phyloP scores from a whole-genome alignment of 305 asterid genomes.

The Euphrasia arctica region DNA sequence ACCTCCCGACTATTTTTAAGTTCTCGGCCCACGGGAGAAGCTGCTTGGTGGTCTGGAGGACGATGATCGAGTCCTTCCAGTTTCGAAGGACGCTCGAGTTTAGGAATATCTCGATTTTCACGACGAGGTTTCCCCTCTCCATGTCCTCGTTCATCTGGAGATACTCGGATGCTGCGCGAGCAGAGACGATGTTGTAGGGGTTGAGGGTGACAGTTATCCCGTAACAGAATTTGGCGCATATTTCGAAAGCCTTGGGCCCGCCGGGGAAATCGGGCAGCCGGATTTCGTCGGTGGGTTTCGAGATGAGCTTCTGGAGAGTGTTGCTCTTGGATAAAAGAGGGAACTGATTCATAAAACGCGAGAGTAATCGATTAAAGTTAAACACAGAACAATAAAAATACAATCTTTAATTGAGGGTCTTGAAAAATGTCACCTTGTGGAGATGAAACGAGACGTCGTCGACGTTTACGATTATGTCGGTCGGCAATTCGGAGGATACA shows the following conservation, averaged over 20 bases:
- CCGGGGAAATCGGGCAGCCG: conserved; percentile 75
- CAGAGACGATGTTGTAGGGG: conserved; percentile 80
- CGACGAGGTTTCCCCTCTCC: conserved; percentile 71
- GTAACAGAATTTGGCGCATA: conserved; percentile 90
- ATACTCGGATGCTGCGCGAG: conserved; percentile 84
- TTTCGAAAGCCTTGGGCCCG: conserved; percentile 90
- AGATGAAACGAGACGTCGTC: conserved; percentile 73
- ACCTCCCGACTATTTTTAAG: conserved; percentile 64
- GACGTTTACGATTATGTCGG: conserved; percentile 57
- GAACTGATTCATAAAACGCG: conserved; percentile 39
- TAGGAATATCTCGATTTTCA: conserved; percentile 78
- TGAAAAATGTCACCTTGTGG: conserved; percentile 65
- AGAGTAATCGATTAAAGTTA: too few species aligned
- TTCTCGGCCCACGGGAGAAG: conserved; percentile 82
- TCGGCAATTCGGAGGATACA: conserved; percentile 66
- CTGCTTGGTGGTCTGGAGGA: conserved; percentile 67
- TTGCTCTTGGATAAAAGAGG: conserved; percentile 91
- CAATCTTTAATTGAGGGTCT: not conserved
- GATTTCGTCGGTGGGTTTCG: conserved; percentile 44
- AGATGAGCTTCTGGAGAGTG: conserved; percentile 56
- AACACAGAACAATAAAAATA: too few species aligned
- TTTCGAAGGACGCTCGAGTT: conserved; percentile 68
- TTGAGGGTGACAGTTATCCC: conserved; percentile 83
- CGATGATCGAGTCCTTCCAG: conserved; percentile 97
- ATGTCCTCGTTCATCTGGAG: conserved; percentile 85